A percentile compares a stretch with the other conserved stretches of the same genome.
phyloP scores from a whole-genome alignment of 2,329 filamentous ascomycete genomes.

The Myriosclerotinia scirpicola region DNA sequence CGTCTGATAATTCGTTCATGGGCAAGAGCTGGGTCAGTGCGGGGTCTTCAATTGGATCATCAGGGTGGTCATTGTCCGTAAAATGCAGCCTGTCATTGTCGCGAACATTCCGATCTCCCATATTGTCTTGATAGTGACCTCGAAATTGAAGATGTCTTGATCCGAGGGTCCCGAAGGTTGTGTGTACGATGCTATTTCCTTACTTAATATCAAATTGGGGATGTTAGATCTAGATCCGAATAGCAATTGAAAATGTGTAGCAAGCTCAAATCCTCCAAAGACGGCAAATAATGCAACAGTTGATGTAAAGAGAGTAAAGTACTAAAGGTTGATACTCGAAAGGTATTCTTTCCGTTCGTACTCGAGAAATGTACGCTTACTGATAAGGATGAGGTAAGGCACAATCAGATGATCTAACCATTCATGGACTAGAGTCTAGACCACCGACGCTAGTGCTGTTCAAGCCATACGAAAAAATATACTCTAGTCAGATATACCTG shows the following conservation, averaged over 20 bases:
- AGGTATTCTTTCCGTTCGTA: neutral
- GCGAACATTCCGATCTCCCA: conserved; percentile 28
- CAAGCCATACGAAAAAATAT: neutral
- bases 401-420: neutral
- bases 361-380: neutral
- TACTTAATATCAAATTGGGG: neutral
- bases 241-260: neutral
- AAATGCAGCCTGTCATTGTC: conserved; percentile 30
- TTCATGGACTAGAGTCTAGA: neutral
- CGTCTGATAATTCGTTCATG: conserved; percentile 49
- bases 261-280: neutral
- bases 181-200: neutral
- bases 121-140: neutral
- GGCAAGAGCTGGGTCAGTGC: conserved; percentile 32
- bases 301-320: neutral
- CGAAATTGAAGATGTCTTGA: neutral
- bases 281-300: neutral
- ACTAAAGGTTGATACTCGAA: neutral
- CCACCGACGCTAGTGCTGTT: neutral
- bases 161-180: conserved; percentile 17
- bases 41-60: conserved; percentile 38
- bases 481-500: neutral
- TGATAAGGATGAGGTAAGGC: conserved; percentile 8
- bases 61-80: conserved; percentile 35
- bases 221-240: neutral